These are phyloP conservation scores for Moniliella sp. DNA, from an alignment of 1,284 basidiomycete genomes.

Conservation along the genomic window DNA sequence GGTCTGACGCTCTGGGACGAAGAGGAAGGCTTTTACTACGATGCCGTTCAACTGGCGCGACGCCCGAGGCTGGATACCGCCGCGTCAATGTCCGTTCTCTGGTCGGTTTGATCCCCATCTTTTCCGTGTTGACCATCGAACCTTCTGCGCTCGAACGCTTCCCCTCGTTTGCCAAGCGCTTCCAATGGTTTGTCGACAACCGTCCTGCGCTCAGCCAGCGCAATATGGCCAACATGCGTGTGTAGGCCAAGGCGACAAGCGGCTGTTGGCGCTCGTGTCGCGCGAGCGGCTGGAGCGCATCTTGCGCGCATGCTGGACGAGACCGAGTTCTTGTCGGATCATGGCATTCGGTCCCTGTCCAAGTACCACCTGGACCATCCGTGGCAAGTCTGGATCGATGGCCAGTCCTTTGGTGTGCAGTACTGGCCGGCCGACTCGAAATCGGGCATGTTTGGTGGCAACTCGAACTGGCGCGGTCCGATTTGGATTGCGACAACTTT, in stretches of 20 bases:
- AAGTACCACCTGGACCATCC: conserved; percentile 73
- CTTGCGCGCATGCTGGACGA: conserved; percentile 78
- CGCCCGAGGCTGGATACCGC: too few relatives aligned
- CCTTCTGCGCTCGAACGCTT: conserved; percentile 67
- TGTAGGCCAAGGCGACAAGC: conserved; percentile 47
- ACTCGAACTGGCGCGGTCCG: conserved; percentile 66
- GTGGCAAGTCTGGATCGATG: conserved; percentile 81
- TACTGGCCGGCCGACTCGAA: conserved; percentile 96
- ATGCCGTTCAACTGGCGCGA: conserved; percentile 70
- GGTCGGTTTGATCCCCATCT: conserved; percentile 83
- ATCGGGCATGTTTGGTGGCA: conserved; percentile 95
- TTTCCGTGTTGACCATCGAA: conserved; percentile 78
- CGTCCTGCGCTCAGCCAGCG: conserved; percentile 60
- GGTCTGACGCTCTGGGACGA: conserved; percentile 80
- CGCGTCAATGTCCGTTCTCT: conserved; percentile 78
- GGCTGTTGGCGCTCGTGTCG: conserved; percentile 66
- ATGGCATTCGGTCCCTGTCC: conserved; percentile 68
- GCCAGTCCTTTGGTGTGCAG: conserved; percentile 66
- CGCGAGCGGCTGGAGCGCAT: conserved; percentile 73
- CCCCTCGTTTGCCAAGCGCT: conserved; percentile 84
- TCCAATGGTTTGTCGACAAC: conserved; percentile 96
- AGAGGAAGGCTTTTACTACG: conserved; percentile 89
- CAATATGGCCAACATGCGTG: conserved; percentile 79
- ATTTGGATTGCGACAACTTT: conserved; percentile 81
- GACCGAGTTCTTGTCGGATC: conserved; percentile 69